A percentile compares a stretch with the other conserved stretches of the same genome.
phyloP scores from a whole-genome alignment of 2,329 filamentous ascomycete species.

The Triangularia verruculosa region DNA sequence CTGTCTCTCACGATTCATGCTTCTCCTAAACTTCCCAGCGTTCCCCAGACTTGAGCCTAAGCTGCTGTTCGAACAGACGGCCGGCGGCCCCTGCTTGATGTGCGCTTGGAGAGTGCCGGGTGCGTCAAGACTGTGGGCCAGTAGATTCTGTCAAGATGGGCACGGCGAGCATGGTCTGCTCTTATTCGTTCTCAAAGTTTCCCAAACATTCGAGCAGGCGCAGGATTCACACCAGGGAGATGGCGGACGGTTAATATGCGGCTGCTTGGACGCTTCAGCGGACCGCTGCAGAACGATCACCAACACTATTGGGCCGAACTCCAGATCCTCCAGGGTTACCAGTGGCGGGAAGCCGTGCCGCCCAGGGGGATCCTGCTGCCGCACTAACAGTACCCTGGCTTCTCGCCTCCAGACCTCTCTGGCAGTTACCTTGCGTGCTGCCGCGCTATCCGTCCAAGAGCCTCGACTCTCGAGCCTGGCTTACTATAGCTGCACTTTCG shows the following conservation, averaged over 20 bases:
- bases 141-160: slow-evolving; percentile 15
- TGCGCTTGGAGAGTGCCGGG: slow-evolving; percentile 9
- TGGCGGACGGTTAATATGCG: slow-evolving; percentile 17
- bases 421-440: slow-evolving; percentile 2
- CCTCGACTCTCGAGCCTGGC: no score
- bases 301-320: slow-evolving; percentile 11
- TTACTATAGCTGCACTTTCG: neutral
- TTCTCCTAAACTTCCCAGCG: neutral
- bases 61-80: slow-evolving; percentile 6
- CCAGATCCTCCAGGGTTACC: slow-evolving; percentile 21
- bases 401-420: slow-evolving; percentile 27
- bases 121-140: slow-evolving; percentile 29
- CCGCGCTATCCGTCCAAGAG: neutral
- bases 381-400: slow-evolving; percentile 18
- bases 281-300: slow-evolving; percentile 24
- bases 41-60: neutral
- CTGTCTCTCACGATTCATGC: slow-evolving; percentile 8
- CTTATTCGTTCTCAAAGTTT: slow-evolving; percentile 21
- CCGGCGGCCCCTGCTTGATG: slow-evolving; percentile 14
- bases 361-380: slow-evolving; percentile 17
- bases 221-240: slow-evolving; percentile 12
- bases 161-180: neutral
- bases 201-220: slow-evolving; percentile 21
- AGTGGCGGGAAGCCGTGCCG: slow-evolving; percentile 20
- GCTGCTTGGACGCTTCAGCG: slow-evolving; percentile 13